Base-by-base conservation (phyloP, 306 rosid species). In the Corylus heterophylla region DNA sequence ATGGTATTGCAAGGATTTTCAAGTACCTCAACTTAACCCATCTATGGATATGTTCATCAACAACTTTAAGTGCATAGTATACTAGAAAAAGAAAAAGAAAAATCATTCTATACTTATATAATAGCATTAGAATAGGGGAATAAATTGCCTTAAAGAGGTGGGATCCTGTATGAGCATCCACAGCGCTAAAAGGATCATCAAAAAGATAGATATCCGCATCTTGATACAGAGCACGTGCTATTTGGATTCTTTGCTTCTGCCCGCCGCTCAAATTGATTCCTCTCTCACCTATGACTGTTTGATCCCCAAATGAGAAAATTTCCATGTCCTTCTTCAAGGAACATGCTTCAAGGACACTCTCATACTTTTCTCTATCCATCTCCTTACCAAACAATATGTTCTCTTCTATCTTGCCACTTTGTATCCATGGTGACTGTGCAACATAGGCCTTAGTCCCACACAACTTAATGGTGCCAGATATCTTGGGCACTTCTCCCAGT, bases 141-240 rank as follows among this genome's bases (percentile, higher is more conserved):
- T 63, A 39, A 59, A 35, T 63, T 77, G 89, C 96, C 92, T 91
- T 89, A 83, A 91, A 91, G 75, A 91, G 83, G 80, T 91, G 97
- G 35, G 97, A 93, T 86, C 97, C 97, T 18, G 98, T 93, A 83
- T 93, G 98, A 80, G 97, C 98, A 86, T 91, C 97, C 45, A 93
- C 93, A 54, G 93, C 98, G 79, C 97, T 93, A 75, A 93, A 93
- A n/a, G 98, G 98, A 87, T 93, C 98, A 55, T 91, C 98, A 76
- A 89, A 89, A 66, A 93, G 85, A 85, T 91, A 93, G 72, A 93
- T 88, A 77, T 93, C 98, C 75, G 92, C 89, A 67, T 89, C 97
- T 85, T 89, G 97, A 78, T 93, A 93, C 66, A 93, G 69, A 22
- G 97, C 91, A 39, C 98, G 93, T 0, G 97, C 98, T 49, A 93